phyloP scores from a whole-genome alignment of 2,329 filamentous ascomycete species.

The Aspergillus fructus region DNA sequence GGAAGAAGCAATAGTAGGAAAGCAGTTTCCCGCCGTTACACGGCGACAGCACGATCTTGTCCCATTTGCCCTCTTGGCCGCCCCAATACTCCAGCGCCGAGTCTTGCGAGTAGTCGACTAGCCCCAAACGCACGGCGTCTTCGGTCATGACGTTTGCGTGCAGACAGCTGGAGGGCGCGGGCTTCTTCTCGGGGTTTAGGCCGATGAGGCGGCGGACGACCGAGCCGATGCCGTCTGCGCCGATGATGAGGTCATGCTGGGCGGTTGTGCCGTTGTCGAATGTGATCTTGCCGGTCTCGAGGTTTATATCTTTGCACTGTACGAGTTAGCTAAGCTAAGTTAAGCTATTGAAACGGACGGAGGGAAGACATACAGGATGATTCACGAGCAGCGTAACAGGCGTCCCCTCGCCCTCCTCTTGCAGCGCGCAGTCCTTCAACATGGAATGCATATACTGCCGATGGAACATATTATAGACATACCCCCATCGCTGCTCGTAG shows the following conservation, averaged over 20 bases:
- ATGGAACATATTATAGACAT: slow-evolving; percentile 69
- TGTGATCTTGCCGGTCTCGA: slow-evolving; percentile 49
- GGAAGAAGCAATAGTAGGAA: slow-evolving; percentile 71
- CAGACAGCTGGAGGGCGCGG: slow-evolving; percentile 61
- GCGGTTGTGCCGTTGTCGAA: slow-evolving; percentile 54
- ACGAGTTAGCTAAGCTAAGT: background rate
- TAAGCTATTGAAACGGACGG: too few relatives aligned
- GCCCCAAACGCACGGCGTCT: slow-evolving; percentile 58
- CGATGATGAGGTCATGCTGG: slow-evolving; percentile 61
- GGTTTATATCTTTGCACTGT: slow-evolving; percentile 53
- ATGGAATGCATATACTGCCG: slow-evolving; percentile 68
- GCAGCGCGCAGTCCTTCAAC: slow-evolving; percentile 60
- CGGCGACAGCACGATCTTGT: slow-evolving; percentile 70
- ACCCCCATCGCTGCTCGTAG: slow-evolving; percentile 65
- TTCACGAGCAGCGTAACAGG: slow-evolving; percentile 59
- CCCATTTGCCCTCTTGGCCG: slow-evolving; percentile 58
- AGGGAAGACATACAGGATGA: slow-evolving; percentile 41
- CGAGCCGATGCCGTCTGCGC: slow-evolving; percentile 68
- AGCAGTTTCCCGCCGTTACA: slow-evolving; percentile 66
- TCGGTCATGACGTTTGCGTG: slow-evolving; percentile 65
- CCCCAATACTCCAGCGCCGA: slow-evolving; percentile 69
- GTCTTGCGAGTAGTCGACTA: slow-evolving; percentile 63
- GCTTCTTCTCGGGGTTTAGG: slow-evolving; percentile 59
- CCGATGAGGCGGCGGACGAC: slow-evolving; percentile 63
- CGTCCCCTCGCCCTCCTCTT: slow-evolving; percentile 51